Evolutionary conservation across 331 rosid species (phyloP).

Genomic region (Stylosanthes scabra): DNA sequence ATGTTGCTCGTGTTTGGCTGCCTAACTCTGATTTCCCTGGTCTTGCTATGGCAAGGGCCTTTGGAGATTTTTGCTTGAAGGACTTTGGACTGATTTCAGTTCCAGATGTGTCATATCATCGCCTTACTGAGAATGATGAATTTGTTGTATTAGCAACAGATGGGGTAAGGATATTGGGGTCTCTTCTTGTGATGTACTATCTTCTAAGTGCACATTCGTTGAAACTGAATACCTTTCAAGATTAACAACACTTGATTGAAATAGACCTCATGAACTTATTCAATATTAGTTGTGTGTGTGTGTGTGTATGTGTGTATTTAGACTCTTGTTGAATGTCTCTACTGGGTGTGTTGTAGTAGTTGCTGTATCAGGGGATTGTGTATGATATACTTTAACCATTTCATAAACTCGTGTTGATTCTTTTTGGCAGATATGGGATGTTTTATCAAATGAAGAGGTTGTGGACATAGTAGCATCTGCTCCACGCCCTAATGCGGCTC

Average conservation of each 20-base stretch:
- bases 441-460: no score
- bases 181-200: constrained; percentile 18
- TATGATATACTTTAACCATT: no score
- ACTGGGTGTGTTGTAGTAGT: no score
- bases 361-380: no score
- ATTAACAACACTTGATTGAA: constrained; percentile 13
- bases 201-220: constrained; percentile 20
- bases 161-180: constrained; percentile 63
- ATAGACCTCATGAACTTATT: not conserved
- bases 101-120: constrained; percentile 71
- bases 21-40: constrained; percentile 87
- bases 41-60: constrained; percentile 95
- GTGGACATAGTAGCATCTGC: no score
- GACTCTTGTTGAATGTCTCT: no score
- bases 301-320: no score
- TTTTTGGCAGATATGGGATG: no score
- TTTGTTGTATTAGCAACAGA: constrained; percentile 91
- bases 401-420: no score
- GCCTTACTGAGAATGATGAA: constrained; percentile 76
- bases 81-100: constrained; percentile 84
- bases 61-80: constrained; percentile 91
- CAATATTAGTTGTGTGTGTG: no score
- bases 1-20: constrained; percentile 85
- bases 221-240: constrained; percentile 24
- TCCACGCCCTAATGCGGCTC: no score